Evolutionary conservation across 257 asterid genomes (phyloP).

Genomic region (Ajuga chamaepitys): DNA sequence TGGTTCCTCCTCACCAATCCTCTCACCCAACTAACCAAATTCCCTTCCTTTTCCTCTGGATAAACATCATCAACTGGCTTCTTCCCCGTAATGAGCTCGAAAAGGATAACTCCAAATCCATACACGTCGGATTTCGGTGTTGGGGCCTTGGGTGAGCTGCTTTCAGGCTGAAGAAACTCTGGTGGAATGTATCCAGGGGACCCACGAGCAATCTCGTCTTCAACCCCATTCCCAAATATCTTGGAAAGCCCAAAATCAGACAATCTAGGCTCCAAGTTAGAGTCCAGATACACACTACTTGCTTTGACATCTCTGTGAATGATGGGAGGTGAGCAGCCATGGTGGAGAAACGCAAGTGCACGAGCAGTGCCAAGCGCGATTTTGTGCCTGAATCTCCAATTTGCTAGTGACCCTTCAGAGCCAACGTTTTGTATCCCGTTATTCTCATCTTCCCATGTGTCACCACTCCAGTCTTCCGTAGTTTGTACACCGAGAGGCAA

Average conservation of each 20-base stretch:
- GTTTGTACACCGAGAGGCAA: conserved; percentile 66
- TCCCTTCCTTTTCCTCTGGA: conserved; percentile 42
- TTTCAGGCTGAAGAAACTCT: conserved; percentile 51
- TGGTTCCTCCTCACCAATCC: conserved; percentile 52
- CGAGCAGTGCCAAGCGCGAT: conserved; percentile 79
- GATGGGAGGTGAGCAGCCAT: conserved; percentile 82
- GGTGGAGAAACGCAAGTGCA: conserved; percentile 83
- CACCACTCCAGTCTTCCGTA: conserved; percentile 68
- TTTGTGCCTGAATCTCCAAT: conserved; percentile 69
- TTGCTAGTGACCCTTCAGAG: conserved; percentile 49
- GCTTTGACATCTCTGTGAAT: conserved; percentile 78
- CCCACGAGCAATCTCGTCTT: conserved; percentile 56
- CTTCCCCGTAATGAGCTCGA: conserved; percentile 72
- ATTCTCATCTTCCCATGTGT: conserved; percentile 66
- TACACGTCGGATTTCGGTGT: conserved; percentile 75
- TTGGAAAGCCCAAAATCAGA: conserved; percentile 75
- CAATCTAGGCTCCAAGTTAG: conserved; percentile 60
- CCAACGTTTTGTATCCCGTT: conserved; percentile 51
- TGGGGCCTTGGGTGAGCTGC: conserved; percentile 37
- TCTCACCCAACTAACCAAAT: conserved; percentile 67
- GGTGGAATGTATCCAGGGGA: conserved; percentile 69
- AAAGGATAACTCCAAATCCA: conserved; percentile 74
- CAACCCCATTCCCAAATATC: conserved; percentile 54
- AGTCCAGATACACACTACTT: conserved; percentile 74
- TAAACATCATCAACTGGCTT: conserved; percentile 53